Base-by-base conservation (phyloP, 1,139 yeast species). In the Fermentozyma sake region DNA sequence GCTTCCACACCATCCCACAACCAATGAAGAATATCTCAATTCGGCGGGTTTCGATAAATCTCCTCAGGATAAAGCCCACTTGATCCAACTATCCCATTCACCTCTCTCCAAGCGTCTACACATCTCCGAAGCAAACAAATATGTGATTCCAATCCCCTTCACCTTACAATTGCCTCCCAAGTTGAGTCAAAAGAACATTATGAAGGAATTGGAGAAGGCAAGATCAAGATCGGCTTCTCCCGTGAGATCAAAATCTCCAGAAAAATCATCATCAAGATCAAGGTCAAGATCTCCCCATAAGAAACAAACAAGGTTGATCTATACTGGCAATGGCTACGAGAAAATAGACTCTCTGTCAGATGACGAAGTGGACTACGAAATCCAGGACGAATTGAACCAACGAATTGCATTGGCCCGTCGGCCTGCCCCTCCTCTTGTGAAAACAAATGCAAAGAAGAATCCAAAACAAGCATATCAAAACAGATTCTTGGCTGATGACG, bases 61-160 rank as follows among this genome's bases (percentile, higher is more conserved):
- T n/a, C n/a, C n/a, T n/a, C n/a, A n/a, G n/a, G n/a, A n/a, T n/a
- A n/a, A n/a, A 6, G 59, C 54, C 8, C 58, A 59, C 31, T 42
- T 66, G 23, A 52, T 46, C 33, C 46, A 40, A 25, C 46, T 66
- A 16, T 55, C 68, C 6, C 47, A 50, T 11, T 60, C 67, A 10
- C 70, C 70, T 2, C 34, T 58, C 3, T 58, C 69, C 5, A 57
- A 50, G 24, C 51, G 55, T 24, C 46, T 67, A 21, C 72, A 65
- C 40, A 55, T 67, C 20, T 43, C 50, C 30, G 46, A 53, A 15
- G 15, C 37, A 11, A 34, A 48, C 24, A 50, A 52, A 29, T 60
- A 65, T 34, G 60, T 58, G 5, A 65, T 66, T 18, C 72, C 73
- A 5, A 60, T 67, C 23, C 73, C 73, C 5, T 63, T 66, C 39